Conservation (phyloP, 2,329 filamentous ascomycete species). For the Xylaria sp. region DNA sequence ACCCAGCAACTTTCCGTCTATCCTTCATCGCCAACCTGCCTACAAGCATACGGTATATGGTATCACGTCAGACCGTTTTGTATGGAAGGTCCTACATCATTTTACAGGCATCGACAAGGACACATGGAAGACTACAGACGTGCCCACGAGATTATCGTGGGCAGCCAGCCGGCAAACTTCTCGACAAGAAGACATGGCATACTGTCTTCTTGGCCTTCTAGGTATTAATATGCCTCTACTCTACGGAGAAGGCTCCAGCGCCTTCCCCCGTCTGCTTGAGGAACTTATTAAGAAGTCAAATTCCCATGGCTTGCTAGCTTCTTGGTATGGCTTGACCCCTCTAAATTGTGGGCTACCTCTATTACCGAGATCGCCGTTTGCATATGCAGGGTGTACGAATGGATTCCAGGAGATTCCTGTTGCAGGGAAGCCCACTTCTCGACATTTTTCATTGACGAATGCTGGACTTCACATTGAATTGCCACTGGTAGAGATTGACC, state of each 20-base stretch:
- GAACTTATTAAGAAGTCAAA: slow-evolving; percentile 30
- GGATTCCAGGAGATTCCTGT: neutral
- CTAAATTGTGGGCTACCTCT: neutral
- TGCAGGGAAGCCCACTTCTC: neutral
- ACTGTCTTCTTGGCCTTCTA: slow-evolving; percentile 37
- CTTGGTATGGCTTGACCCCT: slow-evolving; percentile 9
- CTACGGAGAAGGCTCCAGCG: slow-evolving; percentile 32
- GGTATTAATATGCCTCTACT: slow-evolving; percentile 40
- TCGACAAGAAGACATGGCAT: slow-evolving; percentile 36
- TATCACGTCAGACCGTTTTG: neutral
- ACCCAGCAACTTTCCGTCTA: neutral
- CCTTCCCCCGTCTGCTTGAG: slow-evolving; percentile 18
- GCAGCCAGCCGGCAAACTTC: slow-evolving; percentile 33
- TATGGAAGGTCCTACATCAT: neutral
- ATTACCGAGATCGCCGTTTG: neutral
- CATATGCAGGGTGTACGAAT: neutral
- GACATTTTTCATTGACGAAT: slow-evolving; percentile 19
- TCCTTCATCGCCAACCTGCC: neutral
- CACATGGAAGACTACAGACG: slow-evolving; percentile 14
- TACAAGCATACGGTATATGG: neutral
- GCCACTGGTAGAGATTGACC: slow-evolving; percentile 14
- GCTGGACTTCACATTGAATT: slow-evolving; percentile 23
- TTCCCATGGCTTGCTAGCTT: slow-evolving; percentile 16
- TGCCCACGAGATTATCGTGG: slow-evolving; percentile 32
- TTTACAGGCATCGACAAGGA: neutral